Evolutionary conservation across 805 yeast species (phyloP).

Genomic region (Nakazawaea ernobii): DNA sequence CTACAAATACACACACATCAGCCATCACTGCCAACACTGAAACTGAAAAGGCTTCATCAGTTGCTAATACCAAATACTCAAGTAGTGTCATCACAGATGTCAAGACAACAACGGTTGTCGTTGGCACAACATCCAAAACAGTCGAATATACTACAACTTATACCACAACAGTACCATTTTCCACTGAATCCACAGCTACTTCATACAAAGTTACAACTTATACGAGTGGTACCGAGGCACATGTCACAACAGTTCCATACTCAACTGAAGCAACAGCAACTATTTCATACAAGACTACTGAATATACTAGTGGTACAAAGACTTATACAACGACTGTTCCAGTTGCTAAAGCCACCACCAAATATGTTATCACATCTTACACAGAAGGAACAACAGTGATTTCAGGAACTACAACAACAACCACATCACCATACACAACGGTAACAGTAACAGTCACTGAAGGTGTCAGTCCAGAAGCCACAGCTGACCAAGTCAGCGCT

Average conservation of each 20-base stretch:
- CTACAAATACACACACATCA: not conserved
- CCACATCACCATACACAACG: not conserved
- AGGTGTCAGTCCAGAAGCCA: not conserved
- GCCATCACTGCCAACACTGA: not conserved
- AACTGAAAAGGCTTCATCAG: not conserved
- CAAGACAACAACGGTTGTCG: not conserved
- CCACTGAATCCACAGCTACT: not conserved
- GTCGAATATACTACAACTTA: not conserved
- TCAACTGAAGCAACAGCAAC: not conserved
- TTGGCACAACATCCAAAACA: not conserved
- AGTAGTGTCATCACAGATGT: not conserved
- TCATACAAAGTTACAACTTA: not conserved
- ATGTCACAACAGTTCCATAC: no score
- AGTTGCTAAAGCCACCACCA: not conserved
- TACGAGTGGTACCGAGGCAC: no score
- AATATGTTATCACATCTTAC: not conserved
- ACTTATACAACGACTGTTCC: constrained; percentile 1
- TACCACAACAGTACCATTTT: not conserved
- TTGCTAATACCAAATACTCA: not conserved
- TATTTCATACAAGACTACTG: not conserved
- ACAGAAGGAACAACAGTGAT: constrained; percentile 1
- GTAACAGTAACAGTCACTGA: not conserved
- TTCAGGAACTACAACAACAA: not conserved
- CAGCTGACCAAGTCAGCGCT: not conserved
- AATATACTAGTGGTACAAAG: not conserved